phyloP scores from a whole-genome alignment of 164 flowering plant species.

The Chimonanthus salicifolius region DNA sequence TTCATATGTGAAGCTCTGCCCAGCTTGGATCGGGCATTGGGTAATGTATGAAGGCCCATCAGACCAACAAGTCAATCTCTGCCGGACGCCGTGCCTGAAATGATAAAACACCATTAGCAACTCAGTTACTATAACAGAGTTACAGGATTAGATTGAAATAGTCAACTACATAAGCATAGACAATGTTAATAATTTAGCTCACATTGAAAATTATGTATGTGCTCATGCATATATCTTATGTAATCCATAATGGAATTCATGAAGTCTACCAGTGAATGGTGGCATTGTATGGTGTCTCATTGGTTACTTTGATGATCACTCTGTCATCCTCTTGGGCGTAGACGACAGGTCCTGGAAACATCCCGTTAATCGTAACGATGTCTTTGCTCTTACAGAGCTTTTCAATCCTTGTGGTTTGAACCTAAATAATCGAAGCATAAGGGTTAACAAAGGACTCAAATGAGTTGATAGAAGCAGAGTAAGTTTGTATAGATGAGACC shows the following conservation, averaged over 20 bases:
- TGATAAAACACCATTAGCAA: neutral
- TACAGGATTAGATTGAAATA: no score
- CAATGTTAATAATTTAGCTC: neutral
- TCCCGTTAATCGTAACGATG: constrained; percentile 48
- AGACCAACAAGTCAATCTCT: constrained; percentile 49
- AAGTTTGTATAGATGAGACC: constrained; percentile 19
- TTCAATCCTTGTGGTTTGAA: constrained; percentile 44
- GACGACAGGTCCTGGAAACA: constrained; percentile 59
- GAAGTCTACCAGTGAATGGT: constrained; percentile 60
- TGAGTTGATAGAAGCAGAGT: neutral
- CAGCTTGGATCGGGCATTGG: constrained; percentile 65
- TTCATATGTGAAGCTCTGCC: constrained; percentile 49
- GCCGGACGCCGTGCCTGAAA: constrained; percentile 64
- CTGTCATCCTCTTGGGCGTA: constrained; percentile 63
- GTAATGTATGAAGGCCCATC: constrained; percentile 73
- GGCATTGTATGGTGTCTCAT: constrained; percentile 46
- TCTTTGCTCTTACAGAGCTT: constrained; percentile 46
- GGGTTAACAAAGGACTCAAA: neutral
- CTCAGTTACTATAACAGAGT: no score
- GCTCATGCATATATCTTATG: neutral
- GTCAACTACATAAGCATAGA: neutral
- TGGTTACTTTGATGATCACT: constrained; percentile 47
- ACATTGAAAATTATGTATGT: neutral
- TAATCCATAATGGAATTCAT: neutral
- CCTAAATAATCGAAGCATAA: constrained; percentile 20